A percentile compares a stretch with the other conserved stretches of the same genome.
phyloP scores from a whole-genome alignment of 169 alveolate species.

The Plasmodium fragile region DNA sequence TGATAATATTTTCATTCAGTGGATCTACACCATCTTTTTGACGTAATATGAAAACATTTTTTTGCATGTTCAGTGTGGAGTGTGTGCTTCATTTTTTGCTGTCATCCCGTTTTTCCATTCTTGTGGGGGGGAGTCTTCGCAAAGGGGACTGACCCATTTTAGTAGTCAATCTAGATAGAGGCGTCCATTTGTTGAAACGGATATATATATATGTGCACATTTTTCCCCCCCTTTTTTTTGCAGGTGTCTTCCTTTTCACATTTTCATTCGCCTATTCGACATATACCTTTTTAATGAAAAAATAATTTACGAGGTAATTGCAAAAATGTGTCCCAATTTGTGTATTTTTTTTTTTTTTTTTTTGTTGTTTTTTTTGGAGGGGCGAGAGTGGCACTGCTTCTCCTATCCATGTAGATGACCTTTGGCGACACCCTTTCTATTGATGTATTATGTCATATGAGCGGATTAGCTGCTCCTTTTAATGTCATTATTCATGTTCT shows the following conservation, averaged over 20 bases:
- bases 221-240: neutral
- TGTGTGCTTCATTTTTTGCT: neutral
- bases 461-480: neutral
- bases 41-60: conserved; percentile 5
- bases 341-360: neutral
- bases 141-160: neutral
- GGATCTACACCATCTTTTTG: conserved; percentile 69
- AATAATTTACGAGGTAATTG: conserved; percentile 60
- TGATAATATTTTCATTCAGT: conserved; percentile 72
- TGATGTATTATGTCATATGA: neutral
- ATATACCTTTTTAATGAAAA: conserved; percentile 65
- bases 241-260: conserved; percentile 69
- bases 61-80: neutral
- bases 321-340: neutral
- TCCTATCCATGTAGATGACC: neutral
- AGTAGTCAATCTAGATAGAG: neutral
- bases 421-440: neutral
- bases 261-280: conserved; percentile 66
- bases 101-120: neutral
- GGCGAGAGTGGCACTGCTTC: neutral
- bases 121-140: too few species aligned
- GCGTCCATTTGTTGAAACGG: neutral
- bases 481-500: neutral
- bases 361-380: neutral
- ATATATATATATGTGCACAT: too few species aligned